Conservation (phyloP, 2,329 filamentous ascomycete species). For the Exophiala dermatitidis region DNA sequence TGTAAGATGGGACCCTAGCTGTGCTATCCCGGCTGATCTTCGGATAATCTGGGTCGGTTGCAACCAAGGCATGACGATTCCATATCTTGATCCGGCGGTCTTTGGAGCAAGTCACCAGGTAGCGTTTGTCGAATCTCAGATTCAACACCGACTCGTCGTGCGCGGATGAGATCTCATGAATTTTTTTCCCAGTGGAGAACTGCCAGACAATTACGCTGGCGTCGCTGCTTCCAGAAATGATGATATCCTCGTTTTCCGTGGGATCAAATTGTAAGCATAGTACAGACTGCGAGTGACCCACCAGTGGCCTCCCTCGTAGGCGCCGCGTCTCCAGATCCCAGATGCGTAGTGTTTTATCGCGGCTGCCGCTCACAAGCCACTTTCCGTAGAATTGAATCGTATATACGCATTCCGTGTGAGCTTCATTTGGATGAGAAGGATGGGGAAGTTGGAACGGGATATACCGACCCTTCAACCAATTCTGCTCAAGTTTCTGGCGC, state of each 20-base stretch:
- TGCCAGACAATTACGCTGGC: slow-evolving; percentile 84
- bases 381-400: slow-evolving; percentile 81
- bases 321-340: slow-evolving; percentile 83
- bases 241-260: slow-evolving; percentile 74
- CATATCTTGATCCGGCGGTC: slow-evolving; percentile 96
- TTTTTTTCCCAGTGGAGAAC: slow-evolving; percentile 79
- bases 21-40: slow-evolving; percentile 26
- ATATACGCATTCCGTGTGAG: slow-evolving; percentile 89
- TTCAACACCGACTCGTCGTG: slow-evolving; percentile 91
- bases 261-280: slow-evolving; percentile 93
- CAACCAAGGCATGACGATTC: slow-evolving; percentile 64
- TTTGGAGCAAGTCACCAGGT: slow-evolving; percentile 93
- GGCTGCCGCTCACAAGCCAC: slow-evolving; percentile 85
- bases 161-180: slow-evolving; percentile 68
- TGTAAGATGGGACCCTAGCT: slow-evolving; percentile 45
- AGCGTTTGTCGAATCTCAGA: slow-evolving; percentile 81
- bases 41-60: slow-evolving; percentile 41
- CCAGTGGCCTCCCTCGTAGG: slow-evolving; percentile 64
- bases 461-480: slow-evolving; percentile 80
- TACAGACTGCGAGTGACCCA: slow-evolving; percentile 76
- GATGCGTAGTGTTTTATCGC: slow-evolving; percentile 78
- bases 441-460: slow-evolving; percentile 87
- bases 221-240: slow-evolving; percentile 94
- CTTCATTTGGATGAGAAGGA: slow-evolving; percentile 69
- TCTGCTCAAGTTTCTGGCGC: slow-evolving; percentile 73